phyloP scores from a whole-genome alignment of 352 stramenopile species.

The Peronospora farinosa region DNA sequence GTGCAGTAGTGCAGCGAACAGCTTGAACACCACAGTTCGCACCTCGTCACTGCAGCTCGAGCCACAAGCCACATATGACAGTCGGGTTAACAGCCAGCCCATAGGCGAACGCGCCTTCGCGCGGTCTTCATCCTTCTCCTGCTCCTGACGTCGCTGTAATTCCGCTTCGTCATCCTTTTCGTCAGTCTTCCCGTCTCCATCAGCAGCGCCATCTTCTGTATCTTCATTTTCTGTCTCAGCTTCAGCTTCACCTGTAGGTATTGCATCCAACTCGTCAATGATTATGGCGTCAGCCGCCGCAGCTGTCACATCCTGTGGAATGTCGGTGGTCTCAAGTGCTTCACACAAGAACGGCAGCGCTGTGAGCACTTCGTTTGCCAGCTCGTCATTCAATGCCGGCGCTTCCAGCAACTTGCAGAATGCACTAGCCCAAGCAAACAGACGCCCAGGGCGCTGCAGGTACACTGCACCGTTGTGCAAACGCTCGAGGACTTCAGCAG shows the following conservation, averaged over 20 bases:
- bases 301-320: conserved; percentile 56
- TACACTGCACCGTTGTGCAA: conserved; percentile 38
- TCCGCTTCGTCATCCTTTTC: conserved; percentile 20
- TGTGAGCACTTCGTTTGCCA: conserved; percentile 51
- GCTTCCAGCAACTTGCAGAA: conserved; percentile 71
- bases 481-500: conserved; percentile 14
- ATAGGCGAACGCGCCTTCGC: conserved; percentile 56
- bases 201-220: conserved; percentile 5
- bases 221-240: conserved; percentile 5
- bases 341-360: conserved; percentile 58
- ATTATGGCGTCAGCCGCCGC: conserved; percentile 16
- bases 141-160: conserved; percentile 25
- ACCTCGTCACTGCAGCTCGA: conserved; percentile 41
- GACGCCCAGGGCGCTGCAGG: conserved; percentile 43
- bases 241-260: conserved; percentile 9
- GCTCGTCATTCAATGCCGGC: conserved; percentile 38
- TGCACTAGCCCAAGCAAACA: conserved; percentile 55
- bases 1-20: conserved; percentile 78
- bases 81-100: conserved; percentile 75
- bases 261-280: conserved; percentile 16
- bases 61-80: conserved; percentile 72
- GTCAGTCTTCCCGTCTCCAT: conserved; percentile 15
- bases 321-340: conserved; percentile 46
- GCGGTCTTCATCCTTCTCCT: conserved; percentile 41
- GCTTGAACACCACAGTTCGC: conserved; percentile 74